phyloP scores from a whole-genome alignment of 2,329 filamentous ascomycete genomes.

The Cordyceps sp. region DNA sequence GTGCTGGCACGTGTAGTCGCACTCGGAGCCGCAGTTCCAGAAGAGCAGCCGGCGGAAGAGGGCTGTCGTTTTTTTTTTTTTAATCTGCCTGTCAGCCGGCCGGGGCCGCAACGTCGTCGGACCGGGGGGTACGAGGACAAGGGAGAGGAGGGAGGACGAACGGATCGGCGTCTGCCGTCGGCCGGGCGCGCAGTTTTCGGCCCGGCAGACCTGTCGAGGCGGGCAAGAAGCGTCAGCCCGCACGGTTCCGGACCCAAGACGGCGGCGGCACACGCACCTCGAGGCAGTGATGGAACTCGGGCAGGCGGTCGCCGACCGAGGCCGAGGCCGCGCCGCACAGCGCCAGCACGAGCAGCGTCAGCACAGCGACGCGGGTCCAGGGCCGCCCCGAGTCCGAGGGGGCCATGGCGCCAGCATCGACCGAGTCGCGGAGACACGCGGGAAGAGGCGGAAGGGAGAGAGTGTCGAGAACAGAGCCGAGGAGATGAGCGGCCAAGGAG shows the following conservation, averaged over 20 bases:
- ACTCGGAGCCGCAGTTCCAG: slow-evolving; percentile 87
- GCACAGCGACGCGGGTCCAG: slow-evolving; percentile 13
- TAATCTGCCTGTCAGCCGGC: too few relatives aligned
- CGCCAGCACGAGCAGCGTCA: slow-evolving; percentile 19
- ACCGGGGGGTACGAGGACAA: background rate
- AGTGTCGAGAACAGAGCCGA: too few relatives aligned
- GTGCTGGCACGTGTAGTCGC: slow-evolving; percentile 96
- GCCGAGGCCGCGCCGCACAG: slow-evolving; percentile 37
- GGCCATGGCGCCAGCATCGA: slow-evolving; percentile 17
- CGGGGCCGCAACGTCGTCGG: background rate
- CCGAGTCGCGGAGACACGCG: background rate
- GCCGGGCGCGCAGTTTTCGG: slow-evolving; percentile 59
- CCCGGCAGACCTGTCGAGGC: slow-evolving; percentile 73
- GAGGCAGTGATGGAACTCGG: slow-evolving; percentile 78
- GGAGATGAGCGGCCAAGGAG: too few relatives aligned
- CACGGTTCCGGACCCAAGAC: background rate
- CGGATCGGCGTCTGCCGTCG: slow-evolving; percentile 47
- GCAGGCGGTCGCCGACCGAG: slow-evolving; percentile 68
- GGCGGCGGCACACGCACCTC: slow-evolving; percentile 32
- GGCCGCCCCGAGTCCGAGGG: slow-evolving; percentile 13
- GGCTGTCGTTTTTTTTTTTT: too few relatives aligned
- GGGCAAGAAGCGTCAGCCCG: slow-evolving; percentile 4
- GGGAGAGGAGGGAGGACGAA: slow-evolving; percentile 25
- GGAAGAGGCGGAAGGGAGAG: background rate
- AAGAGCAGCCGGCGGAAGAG: slow-evolving; percentile 71